These are phyloP conservation scores for Debaryomycetaceae sp. DNA, from an alignment of 1,139 yeast species.

Conservation along the genomic window DNA sequence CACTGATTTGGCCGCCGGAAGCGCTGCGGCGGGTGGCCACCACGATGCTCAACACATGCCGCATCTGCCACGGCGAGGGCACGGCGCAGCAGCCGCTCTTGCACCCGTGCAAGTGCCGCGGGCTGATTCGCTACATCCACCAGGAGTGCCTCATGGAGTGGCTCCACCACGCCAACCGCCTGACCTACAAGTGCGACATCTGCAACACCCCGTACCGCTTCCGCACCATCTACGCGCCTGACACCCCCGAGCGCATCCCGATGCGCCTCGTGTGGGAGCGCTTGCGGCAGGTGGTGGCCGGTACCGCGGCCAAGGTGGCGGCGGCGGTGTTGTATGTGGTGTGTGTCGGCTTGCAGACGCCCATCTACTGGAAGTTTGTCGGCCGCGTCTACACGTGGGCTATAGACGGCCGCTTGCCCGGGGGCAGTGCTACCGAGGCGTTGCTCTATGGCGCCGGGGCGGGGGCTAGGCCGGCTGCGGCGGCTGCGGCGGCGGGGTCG, in stretches of 20 bases:
- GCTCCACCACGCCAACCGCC: conserved; percentile 63
- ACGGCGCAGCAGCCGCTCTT: conserved; percentile 72
- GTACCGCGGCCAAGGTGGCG: conserved; percentile 19
- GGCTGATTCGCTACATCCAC: conserved; percentile 89
- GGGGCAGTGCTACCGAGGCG: conserved; percentile 34
- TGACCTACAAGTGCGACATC: conserved; percentile 74
- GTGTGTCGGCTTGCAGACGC: conserved; percentile 50
- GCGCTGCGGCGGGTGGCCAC: conserved; percentile 2
- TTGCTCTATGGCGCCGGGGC: conserved; percentile 44
- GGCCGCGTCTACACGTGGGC: conserved; percentile 53
- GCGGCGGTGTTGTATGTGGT: conserved; percentile 32
- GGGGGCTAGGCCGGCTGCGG: conserved; percentile 6
- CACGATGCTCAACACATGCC: conserved; percentile 53
- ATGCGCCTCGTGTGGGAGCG: conserved; percentile 38
- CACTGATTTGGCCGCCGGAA: background rate
- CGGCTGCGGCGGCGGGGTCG: conserved; percentile 3
- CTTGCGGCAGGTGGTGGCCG: conserved; percentile 24
- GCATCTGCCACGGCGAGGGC: conserved; percentile 94
- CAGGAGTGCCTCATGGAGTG: conserved; percentile 89
- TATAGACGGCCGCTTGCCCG: conserved; percentile 48
- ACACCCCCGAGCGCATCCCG: conserved; percentile 69
- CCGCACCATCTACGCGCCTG: conserved; percentile 63
- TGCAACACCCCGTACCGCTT: conserved; percentile 78
- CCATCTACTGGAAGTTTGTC: conserved; percentile 50
- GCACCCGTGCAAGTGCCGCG: conserved; percentile 92